These are phyloP conservation scores for Ganoderma boninense DNA, from an alignment of 1,284 basidiomycete genomes.

Conservation along the genomic window DNA sequence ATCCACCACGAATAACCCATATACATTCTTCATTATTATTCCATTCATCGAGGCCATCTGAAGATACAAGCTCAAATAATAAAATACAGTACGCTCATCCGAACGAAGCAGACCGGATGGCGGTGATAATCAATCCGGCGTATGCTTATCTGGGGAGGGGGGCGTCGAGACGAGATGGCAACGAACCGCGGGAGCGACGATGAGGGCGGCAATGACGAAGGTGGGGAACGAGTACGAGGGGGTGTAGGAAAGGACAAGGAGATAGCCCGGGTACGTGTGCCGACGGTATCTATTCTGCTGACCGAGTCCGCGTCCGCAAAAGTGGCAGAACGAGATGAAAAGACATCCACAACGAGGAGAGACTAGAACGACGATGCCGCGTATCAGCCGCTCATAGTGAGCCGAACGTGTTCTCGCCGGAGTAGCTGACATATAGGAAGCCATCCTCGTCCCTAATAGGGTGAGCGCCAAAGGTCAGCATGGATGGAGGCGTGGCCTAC, in stretches of 20 bases:
- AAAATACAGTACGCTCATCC: slow-evolving; percentile 38
- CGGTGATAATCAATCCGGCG: slow-evolving; percentile 29
- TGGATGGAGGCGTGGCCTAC: not conserved
- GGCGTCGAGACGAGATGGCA: slow-evolving; percentile 9
- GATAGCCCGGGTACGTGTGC: slow-evolving; percentile 25
- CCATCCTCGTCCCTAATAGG: slow-evolving; percentile 89
- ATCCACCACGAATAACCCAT: slow-evolving; percentile 5
- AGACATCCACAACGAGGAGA: slow-evolving; percentile 15
- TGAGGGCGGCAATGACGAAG: slow-evolving; percentile 13
- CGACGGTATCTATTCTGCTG: slow-evolving; percentile 33
- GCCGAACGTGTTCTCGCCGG: slow-evolving; percentile 96
- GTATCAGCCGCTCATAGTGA: slow-evolving; percentile 38
- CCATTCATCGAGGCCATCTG: slow-evolving; percentile 28
- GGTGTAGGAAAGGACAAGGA: slow-evolving; percentile 3
- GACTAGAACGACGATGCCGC: not conserved
- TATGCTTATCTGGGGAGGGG: slow-evolving; percentile 26
- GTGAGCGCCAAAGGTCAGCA: slow-evolving; percentile 2
- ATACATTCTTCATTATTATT: slow-evolving; percentile 35
- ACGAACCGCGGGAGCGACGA: slow-evolving; percentile 16
- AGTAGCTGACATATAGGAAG: slow-evolving; percentile 96
- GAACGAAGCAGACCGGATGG: slow-evolving; percentile 34
- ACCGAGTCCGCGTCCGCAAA: slow-evolving; percentile 28
- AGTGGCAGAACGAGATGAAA: slow-evolving; percentile 15
- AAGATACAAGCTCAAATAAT: slow-evolving; percentile 36
- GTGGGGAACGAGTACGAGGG: not conserved